Percentiles rank a stretch among this genome's conserved stretches.
These are phyloP conservation scores for Choanephora cucurbitarum DNA, from an alignment of 371 early-diverging fungal species.

Conservation along the genomic window DNA sequence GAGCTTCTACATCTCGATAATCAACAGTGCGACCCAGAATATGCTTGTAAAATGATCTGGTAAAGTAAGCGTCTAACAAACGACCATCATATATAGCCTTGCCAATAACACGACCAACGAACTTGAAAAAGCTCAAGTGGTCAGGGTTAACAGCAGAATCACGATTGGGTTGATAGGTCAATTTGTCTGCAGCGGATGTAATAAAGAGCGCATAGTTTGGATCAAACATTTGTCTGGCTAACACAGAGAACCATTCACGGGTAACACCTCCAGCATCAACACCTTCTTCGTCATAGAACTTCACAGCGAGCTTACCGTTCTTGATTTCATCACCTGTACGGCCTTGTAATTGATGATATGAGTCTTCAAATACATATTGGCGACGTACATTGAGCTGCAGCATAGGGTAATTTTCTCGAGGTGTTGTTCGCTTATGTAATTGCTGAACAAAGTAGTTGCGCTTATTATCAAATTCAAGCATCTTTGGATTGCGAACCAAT, in stretches of 20 bases:
- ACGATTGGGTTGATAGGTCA: conserved; percentile 97
- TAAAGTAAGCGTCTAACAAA: conserved; percentile 95
- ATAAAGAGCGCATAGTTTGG: conserved; percentile 98
- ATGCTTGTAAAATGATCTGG: conserved; percentile 98
- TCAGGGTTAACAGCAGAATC: conserved; percentile 94
- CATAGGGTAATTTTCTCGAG: conserved; percentile 69
- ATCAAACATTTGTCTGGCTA: conserved; percentile 98
- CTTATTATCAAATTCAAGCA: conserved; percentile 99
- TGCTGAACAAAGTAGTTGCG: conserved; percentile 96
- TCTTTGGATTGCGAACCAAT: conserved; percentile 93
- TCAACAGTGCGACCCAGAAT: conserved; percentile 92
- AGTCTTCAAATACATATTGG: conserved; percentile 95
- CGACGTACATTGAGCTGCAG: conserved; percentile 92
- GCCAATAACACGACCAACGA: conserved; percentile 98
- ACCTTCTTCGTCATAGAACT: conserved; percentile 97
- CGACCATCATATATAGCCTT: conserved; percentile 98
- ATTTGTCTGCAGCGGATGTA: conserved; percentile 92
- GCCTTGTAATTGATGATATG: conserved; percentile 92
- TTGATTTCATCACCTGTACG: conserved; percentile 91
- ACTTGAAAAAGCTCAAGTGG: conserved; percentile 96
- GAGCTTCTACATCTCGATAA: conserved; percentile 95
- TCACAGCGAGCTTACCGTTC: conserved; percentile 91
- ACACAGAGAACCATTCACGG: conserved; percentile 97
- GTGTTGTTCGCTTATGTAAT: conserved; percentile 76
- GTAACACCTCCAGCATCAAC: conserved; percentile 99